Conservation (phyloP, 2,329 filamentous ascomycete species). For the Fusarium devonianum region DNA sequence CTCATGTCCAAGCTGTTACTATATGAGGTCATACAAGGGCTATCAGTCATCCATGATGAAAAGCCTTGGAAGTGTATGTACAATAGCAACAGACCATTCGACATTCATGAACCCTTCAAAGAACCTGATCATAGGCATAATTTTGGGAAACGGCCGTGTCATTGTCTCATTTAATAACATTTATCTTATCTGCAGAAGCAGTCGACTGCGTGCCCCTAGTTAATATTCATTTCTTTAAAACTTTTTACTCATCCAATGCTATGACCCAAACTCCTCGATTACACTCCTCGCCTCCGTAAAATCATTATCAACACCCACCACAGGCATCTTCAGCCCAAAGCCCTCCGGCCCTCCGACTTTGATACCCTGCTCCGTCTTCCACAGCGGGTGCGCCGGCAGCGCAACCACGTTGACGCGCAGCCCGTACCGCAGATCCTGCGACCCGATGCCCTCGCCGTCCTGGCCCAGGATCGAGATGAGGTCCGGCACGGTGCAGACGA, state of each 20-base stretch:
- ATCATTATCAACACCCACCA: constrained; percentile 40
- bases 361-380: constrained; percentile 51
- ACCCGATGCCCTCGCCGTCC: constrained; percentile 59
- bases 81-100: too few species aligned
- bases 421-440: constrained; percentile 60
- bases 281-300: constrained; percentile 58
- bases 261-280: constrained; percentile 55
- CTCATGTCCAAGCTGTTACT: too few species aligned
- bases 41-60: too few species aligned
- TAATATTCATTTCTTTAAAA: neutral
- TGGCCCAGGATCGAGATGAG: constrained; percentile 49
- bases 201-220: too few species aligned
- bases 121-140: too few species aligned
- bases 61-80: too few species aligned
- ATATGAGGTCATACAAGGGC: too few species aligned
- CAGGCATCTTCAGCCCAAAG: constrained; percentile 44
- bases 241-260: constrained; percentile 3
- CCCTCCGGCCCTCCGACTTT: constrained; percentile 47
- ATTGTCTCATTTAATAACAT: too few species aligned
- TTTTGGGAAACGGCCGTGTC: too few species aligned
- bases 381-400: constrained; percentile 57
- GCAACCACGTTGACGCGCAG: constrained; percentile 59
- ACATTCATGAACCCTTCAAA: too few species aligned
- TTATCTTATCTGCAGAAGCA: too few species aligned
- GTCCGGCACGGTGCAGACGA: constrained; percentile 48